These are phyloP conservation scores for Kockovaella imperatae DNA, from an alignment of 768 basidiomycete species.

Conservation along the genomic window DNA sequence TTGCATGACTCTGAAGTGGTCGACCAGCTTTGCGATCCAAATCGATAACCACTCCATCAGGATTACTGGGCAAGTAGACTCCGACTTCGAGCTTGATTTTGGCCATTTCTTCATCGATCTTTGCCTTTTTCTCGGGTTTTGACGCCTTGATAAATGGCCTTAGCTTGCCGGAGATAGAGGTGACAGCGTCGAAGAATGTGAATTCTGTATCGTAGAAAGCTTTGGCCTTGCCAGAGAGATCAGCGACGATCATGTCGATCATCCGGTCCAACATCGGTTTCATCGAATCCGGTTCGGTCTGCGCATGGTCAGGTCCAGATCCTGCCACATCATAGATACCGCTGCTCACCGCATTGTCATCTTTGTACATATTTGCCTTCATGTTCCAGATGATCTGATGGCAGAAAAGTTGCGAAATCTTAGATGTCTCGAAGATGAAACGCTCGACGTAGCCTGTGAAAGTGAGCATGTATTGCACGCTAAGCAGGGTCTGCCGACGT, in stretches of 20 bases:
- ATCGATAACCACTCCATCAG: constrained; percentile 92
- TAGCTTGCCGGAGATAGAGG: constrained; percentile 94
- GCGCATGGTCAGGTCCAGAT: neutral
- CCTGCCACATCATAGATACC: constrained; percentile 47
- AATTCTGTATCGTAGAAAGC: constrained; percentile 93
- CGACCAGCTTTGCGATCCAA: constrained; percentile 94
- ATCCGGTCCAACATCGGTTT: constrained; percentile 89
- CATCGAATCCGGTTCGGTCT: constrained; percentile 66
- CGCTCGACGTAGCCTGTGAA: constrained; percentile 75
- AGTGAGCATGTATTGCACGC: neutral
- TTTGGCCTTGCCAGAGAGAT: constrained; percentile 79
- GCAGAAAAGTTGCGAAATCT: constrained; percentile 94
- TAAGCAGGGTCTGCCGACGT: constrained; percentile 19
- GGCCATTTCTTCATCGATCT: constrained; percentile 99
- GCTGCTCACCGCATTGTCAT: constrained; percentile 69
- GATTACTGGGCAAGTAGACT: constrained; percentile 94
- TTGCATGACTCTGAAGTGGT: constrained; percentile 94
- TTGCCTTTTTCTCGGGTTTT: constrained; percentile 98
- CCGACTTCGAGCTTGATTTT: constrained; percentile 89
- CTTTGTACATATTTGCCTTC: constrained; percentile 96
- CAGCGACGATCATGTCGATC: constrained; percentile 68
- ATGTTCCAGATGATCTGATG: constrained; percentile 99
- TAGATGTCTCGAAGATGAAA: constrained; percentile 95
- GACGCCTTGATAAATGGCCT: constrained; percentile 92
- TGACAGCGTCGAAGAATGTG: constrained; percentile 88